These are phyloP conservation scores for Alternaria ethzedia DNA, from an alignment of 2,329 filamentous ascomycete species.

Conservation along the genomic window DNA sequence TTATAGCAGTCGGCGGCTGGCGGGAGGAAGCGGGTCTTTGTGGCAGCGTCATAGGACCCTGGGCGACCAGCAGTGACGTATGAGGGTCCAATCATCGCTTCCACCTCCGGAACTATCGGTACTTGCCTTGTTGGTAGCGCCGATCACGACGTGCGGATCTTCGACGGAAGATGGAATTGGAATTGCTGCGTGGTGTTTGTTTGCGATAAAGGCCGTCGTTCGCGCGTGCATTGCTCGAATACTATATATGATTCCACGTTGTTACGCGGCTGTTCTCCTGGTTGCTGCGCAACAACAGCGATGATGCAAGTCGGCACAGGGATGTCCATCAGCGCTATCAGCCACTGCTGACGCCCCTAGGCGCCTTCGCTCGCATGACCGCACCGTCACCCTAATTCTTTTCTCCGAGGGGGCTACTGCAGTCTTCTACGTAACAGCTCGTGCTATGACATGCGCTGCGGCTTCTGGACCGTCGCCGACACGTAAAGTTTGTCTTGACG, in stretches of 20 bases:
- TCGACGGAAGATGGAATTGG: background rate
- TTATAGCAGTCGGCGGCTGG: conserved; percentile 30
- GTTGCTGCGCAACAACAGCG: conserved; percentile 23
- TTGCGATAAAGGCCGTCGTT: background rate
- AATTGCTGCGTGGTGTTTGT: background rate
- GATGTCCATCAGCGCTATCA: conserved; percentile 8
- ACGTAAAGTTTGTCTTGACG: background rate
- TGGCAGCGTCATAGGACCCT: conserved; percentile 27
- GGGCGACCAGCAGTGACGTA: conserved; percentile 20
- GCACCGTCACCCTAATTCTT: conserved; percentile 5
- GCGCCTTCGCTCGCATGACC: conserved; percentile 11
- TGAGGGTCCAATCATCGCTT: conserved; percentile 13
- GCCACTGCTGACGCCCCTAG: conserved; percentile 3
- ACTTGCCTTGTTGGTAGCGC: conserved; percentile 9
- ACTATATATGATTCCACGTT: conserved; percentile 5
- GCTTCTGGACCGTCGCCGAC: conserved; percentile 3
- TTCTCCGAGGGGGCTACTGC: conserved; percentile 10
- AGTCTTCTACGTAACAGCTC: conserved; percentile 11
- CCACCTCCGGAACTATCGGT: conserved; percentile 14
- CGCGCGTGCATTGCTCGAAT: background rate
- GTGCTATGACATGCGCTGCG: conserved; percentile 10
- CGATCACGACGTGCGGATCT: conserved; percentile 9
- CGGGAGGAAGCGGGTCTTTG: conserved; percentile 25
- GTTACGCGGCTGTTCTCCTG: conserved; percentile 17
- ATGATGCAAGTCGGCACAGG: conserved; percentile 18